Conservation (phyloP, 2,329 filamentous ascomycete species). For the Calonectria naviculata region DNA sequence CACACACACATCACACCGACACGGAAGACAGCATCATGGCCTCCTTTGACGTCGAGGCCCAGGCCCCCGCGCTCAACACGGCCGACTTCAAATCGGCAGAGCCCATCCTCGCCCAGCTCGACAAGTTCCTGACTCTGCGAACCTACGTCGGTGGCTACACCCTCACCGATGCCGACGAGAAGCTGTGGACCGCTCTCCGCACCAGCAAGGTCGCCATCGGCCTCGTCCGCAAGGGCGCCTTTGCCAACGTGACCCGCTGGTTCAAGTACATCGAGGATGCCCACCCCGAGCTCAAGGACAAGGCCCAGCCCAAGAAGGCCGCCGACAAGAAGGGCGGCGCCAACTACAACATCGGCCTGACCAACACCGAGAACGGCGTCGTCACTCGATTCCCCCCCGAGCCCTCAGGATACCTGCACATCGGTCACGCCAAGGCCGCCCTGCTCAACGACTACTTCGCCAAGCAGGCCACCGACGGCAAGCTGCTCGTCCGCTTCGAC, state of each 20-base stretch:
- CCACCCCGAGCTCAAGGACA: constrained; percentile 79
- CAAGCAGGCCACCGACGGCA: constrained; percentile 92
- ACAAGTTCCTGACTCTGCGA: constrained; percentile 88
- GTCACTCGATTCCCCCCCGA: constrained; percentile 94
- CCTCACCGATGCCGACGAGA: constrained; percentile 80
- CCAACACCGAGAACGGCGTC: constrained; percentile 87
- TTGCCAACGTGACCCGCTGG: constrained; percentile 86
- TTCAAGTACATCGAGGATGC: constrained; percentile 86
- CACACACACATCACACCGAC: not conserved
- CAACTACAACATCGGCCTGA: constrained; percentile 89
- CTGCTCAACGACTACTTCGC: constrained; percentile 97
- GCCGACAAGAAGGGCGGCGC: constrained; percentile 80
- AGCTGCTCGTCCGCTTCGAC: constrained; percentile 91
- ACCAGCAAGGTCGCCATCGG: constrained; percentile 87
- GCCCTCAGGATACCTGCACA: constrained; percentile 95
- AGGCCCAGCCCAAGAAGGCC: constrained; percentile 69
- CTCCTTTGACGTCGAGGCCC: constrained; percentile 39
- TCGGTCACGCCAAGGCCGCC: constrained; percentile 94
- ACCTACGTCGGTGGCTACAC: constrained; percentile 87
- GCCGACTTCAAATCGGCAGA: constrained; percentile 84
- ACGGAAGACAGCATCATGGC: constrained; percentile 30
- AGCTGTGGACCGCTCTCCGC: constrained; percentile 85
- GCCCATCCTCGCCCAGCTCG: constrained; percentile 78
- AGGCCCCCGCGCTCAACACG: constrained; percentile 38
- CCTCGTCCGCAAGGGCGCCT: constrained; percentile 81